Evolutionary conservation across 371 early-diverging fungal species (phyloP), one percentile per base, ranked within the genome.

Genomic region (Dichotomocladium elegans): DNA sequence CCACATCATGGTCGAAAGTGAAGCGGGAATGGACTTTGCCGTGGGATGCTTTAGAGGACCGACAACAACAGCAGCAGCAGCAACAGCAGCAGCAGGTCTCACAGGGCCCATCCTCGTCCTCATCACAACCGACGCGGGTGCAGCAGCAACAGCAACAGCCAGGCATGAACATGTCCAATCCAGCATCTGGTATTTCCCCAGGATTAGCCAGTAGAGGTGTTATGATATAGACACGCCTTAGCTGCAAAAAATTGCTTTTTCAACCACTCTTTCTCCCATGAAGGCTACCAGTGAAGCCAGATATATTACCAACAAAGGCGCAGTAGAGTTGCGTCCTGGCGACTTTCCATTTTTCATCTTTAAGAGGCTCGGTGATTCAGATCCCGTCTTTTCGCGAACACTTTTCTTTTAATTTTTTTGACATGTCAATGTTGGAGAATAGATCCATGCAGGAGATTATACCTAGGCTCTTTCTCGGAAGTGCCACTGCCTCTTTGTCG

Each of bases 21-120:
- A 87, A 87, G 60, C 88, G 88, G 70, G 94, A 94, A 52, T 85
- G 80, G 62, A 73, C 88, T 44, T 72, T 93, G 5, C 60, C 82
- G 42, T 92, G 88, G 69, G 92, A 93, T 51, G 71, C 82, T 22
- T 70, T 94, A 42, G 95, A 93, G 68, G 93, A 90, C 47, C 85
- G 90, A 55, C 63, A 70, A 17, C 68, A 63, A 43, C 64, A 51
- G 22, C 58, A 44, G 10, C 53, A 54, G 29, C 54, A 35, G 28
- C 31, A 21, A 21, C 22, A n/a, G 26, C 47, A 49, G 9, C 55
- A 40, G 26, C 42, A 42, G 19, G 42, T 31, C 11, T 29, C 33
- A 15, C 41, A 33, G 15, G 49, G 37, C 11, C 12, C 35, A 7
- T 37, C 37, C n/a, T 37, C 29, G 19, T n/a, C n/a, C 17, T 50